Evolutionary conservation across 352 stramenopile genomes (phyloP).

Genomic region (Pythium myriotylum): DNA sequence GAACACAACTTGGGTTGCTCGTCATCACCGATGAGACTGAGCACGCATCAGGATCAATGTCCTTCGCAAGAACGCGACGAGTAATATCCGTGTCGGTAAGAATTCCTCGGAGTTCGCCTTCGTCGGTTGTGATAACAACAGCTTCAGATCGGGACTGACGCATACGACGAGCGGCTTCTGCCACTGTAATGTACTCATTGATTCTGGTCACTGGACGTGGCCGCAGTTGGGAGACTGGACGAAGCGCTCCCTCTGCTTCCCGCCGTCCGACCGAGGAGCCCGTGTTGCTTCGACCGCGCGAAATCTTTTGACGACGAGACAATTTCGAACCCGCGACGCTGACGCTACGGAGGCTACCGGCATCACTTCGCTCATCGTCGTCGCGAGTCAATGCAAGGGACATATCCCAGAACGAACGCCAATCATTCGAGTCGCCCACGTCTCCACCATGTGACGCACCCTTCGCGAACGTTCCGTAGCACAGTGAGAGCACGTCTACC

Average conservation of each 20-base stretch:
- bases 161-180: conserved; percentile 82
- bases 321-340: conserved; percentile 61
- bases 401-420: conserved; percentile 89
- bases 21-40: conserved; percentile 87
- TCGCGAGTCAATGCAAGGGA: conserved; percentile 77
- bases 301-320: conserved; percentile 29
- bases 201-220: conserved; percentile 82
- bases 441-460: conserved; percentile 47
- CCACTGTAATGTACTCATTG: conserved; percentile 86
- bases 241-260: conserved; percentile 66
- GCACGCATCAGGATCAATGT: conserved; percentile 80
- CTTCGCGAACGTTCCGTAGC: conserved; percentile 86
- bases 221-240: conserved; percentile 78
- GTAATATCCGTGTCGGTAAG: conserved; percentile 89
- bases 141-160: conserved; percentile 81
- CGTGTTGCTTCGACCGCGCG: conserved; percentile 42
- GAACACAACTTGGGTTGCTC: conserved; percentile 76
- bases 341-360: conserved; percentile 47
- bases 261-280: conserved; percentile 53
- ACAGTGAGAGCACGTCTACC: conserved; percentile 88
- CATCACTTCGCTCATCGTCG: conserved; percentile 74
- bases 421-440: conserved; percentile 69
- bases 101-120: conserved; percentile 82
- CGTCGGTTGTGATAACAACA: conserved; percentile 84
- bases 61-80: conserved; percentile 75